Evolutionary conservation across 1,139 yeast genomes (phyloP).

Genomic region (Yamadazyma buinensis): DNA sequence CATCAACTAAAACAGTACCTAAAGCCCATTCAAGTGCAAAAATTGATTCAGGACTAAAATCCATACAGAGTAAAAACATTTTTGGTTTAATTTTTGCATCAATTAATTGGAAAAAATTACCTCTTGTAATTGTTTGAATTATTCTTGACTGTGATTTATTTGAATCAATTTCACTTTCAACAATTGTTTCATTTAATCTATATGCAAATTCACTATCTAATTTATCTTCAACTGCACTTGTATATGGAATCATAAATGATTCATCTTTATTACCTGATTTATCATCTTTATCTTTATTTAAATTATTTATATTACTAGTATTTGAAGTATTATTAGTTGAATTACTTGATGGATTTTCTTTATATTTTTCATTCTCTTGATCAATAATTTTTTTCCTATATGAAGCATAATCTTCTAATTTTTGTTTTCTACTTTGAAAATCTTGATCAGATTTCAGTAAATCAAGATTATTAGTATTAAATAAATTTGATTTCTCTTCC

Average conservation of each 20-base stretch:
- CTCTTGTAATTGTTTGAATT: constrained; percentile 68
- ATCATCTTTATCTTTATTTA: neutral
- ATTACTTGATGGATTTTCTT: constrained; percentile 2
- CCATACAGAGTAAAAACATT: constrained; percentile 74
- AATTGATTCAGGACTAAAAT: constrained; percentile 77
- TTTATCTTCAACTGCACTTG: constrained; percentile 68
- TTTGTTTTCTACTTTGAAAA: constrained; percentile 40
- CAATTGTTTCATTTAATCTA: constrained; percentile 53
- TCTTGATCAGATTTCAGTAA: constrained; percentile 44
- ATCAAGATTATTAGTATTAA: constrained; percentile 23
- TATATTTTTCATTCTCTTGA: constrained; percentile 39
- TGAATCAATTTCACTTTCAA: constrained; percentile 61
- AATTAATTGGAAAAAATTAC: constrained; percentile 57
- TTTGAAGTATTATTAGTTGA: neutral
- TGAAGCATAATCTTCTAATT: constrained; percentile 42
- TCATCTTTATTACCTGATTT: constrained; percentile 9
- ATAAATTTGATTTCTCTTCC: constrained; percentile 26
- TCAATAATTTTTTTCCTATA: constrained; percentile 48
- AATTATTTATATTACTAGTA: neutral
- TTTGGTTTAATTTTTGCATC: constrained; percentile 54
- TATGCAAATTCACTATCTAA: constrained; percentile 64
- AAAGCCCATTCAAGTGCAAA: constrained; percentile 89
- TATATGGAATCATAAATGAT: constrained; percentile 57
- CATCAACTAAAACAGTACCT: constrained; percentile 82
- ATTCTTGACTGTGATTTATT: constrained; percentile 52